Conservation (phyloP, 805 yeast genomes). For the Lipomyces spencermartinsiae region DNA sequence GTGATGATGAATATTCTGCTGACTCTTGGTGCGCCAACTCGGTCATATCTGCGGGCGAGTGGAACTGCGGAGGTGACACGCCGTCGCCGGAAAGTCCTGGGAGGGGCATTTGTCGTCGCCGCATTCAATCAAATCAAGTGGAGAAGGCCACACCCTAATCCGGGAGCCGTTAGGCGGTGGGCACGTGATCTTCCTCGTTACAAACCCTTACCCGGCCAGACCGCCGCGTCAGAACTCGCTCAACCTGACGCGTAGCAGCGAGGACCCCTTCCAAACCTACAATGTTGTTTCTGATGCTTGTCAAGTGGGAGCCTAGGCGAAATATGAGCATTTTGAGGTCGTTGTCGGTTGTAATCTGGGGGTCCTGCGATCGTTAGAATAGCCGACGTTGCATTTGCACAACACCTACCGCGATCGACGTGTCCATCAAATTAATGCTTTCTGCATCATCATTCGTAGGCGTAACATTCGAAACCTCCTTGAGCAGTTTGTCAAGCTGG, state of each 20-base stretch:
- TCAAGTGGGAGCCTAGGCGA: slow-evolving; percentile 23
- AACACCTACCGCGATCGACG: neutral
- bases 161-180: neutral
- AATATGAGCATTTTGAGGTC: slow-evolving; percentile 14
- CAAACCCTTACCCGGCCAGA: no score
- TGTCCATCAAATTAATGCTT: slow-evolving; percentile 14
- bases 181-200: neutral
- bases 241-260: slow-evolving; percentile 19
- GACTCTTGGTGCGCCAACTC: slow-evolving; percentile 2
- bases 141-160: neutral
- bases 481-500: slow-evolving; percentile 17
- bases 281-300: slow-evolving; percentile 21
- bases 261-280: slow-evolving; percentile 24
- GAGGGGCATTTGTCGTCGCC: neutral
- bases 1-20: neutral
- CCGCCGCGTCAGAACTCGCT: slow-evolving; percentile 1
- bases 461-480: slow-evolving; percentile 8
- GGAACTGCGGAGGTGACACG: neutral
- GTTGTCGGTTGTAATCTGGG: slow-evolving; percentile 13
- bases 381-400: neutral
- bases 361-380: slow-evolving; percentile 12
- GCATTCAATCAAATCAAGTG: neutral
- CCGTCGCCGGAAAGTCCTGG: slow-evolving; percentile 8
- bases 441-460: slow-evolving; percentile 21
- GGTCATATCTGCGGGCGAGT: neutral